These are phyloP conservation scores for Myxozyma nipponensis DNA, from an alignment of 805 yeast species.

Conservation along the genomic window DNA sequence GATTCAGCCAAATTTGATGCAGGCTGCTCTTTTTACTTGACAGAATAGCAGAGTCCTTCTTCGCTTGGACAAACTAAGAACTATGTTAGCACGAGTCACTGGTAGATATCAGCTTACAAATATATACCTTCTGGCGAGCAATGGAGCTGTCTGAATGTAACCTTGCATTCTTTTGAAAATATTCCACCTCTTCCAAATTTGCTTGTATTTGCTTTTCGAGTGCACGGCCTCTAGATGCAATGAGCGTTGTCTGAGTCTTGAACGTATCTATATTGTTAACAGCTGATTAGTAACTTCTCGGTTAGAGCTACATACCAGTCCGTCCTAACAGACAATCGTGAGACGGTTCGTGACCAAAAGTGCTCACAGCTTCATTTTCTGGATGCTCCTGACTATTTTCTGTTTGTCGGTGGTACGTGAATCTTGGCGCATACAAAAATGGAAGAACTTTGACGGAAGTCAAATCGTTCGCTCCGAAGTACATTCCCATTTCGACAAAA, in stretches of 20 bases:
- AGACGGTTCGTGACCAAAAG: slow-evolving; percentile 52
- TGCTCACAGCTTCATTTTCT: slow-evolving; percentile 30
- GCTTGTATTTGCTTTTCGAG: slow-evolving; percentile 41
- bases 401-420: slow-evolving; percentile 66
- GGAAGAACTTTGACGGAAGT: slow-evolving; percentile 53
- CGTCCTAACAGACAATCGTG: slow-evolving; percentile 56
- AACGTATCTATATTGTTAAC: slow-evolving; percentile 44
- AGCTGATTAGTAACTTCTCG: neutral
- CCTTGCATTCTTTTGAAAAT: slow-evolving; percentile 10
- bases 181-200: slow-evolving; percentile 12
- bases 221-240: slow-evolving; percentile 41
- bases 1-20: slow-evolving; percentile 19
- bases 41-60: slow-evolving; percentile 14
- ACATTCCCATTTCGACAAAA: slow-evolving; percentile 57
- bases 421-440: slow-evolving; percentile 61
- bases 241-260: slow-evolving; percentile 48
- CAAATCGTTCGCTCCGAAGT: slow-evolving; percentile 26
- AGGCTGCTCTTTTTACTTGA: slow-evolving; percentile 11
- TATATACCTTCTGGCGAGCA: slow-evolving; percentile 9
- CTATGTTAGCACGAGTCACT: neutral
- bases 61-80: slow-evolving; percentile 10
- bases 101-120: neutral
- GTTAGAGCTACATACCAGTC: slow-evolving; percentile 10
- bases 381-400: slow-evolving; percentile 35
- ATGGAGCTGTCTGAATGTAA: slow-evolving; percentile 11